These are phyloP conservation scores for Thyridium curvatum DNA, from an alignment of 2,329 filamentous ascomycete genomes.

Conservation along the genomic window DNA sequence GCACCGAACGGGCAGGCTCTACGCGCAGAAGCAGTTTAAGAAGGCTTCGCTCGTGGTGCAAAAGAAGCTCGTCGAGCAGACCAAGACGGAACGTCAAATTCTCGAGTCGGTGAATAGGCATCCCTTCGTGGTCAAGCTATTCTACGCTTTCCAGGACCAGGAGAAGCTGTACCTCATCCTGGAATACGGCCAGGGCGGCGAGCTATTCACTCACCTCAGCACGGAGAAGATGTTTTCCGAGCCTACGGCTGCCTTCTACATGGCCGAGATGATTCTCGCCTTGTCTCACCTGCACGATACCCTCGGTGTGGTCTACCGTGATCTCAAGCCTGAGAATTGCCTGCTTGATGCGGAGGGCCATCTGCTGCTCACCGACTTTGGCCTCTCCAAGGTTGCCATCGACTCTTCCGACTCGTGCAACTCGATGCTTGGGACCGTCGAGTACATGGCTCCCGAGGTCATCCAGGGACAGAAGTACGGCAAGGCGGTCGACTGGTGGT, in stretches of 20 bases:
- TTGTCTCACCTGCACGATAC: constrained; percentile 88
- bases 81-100: constrained; percentile 91
- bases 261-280: constrained; percentile 95
- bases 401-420: constrained; percentile 53
- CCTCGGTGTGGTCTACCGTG: constrained; percentile 91
- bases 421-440: constrained; percentile 88
- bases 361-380: constrained; percentile 91
- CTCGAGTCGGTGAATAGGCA: constrained; percentile 94
- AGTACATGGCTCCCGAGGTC: constrained; percentile 94
- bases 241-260: constrained; percentile 87
- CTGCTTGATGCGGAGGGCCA: constrained; percentile 88
- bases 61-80: constrained; percentile 94
- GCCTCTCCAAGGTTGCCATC: constrained; percentile 81
- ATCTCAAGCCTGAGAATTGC: constrained; percentile 97
- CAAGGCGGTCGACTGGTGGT: constrained; percentile 98
- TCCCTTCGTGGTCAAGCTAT: constrained; percentile 96
- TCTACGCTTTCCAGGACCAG: constrained; percentile 96
- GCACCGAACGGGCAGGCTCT: constrained; percentile 76
- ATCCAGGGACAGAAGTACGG: constrained; percentile 84
- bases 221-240: constrained; percentile 95
- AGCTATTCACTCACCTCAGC: constrained; percentile 91
- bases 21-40: constrained; percentile 97
- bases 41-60: constrained; percentile 94
- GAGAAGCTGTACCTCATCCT: constrained; percentile 97
- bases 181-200: constrained; percentile 94